phyloP scores from a whole-genome alignment of 1,139 yeast species.

The Blastobotrys malaysiensis region DNA sequence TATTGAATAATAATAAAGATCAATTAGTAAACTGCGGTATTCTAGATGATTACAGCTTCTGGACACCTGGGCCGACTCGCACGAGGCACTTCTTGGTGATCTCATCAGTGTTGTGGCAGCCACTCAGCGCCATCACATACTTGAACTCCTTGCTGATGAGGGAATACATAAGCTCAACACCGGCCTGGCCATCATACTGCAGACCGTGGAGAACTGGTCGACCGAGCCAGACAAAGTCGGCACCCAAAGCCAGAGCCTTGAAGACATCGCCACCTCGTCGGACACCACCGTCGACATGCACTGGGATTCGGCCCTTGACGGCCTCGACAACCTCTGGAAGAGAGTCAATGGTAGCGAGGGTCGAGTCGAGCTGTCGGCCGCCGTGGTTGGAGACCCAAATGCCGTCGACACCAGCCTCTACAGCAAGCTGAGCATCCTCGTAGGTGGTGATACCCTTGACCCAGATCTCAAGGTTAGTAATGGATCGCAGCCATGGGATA shows the following conservation, averaged over 20 bases:
- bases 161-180: constrained; percentile 40
- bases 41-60: constrained; percentile 19
- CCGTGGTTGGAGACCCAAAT: constrained; percentile 66
- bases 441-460: constrained; percentile 55
- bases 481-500: constrained; percentile 37
- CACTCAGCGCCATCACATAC: constrained; percentile 32
- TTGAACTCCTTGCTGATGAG: constrained; percentile 31
- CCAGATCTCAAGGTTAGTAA: constrained; percentile 36
- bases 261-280: constrained; percentile 63
- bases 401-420: constrained; percentile 54
- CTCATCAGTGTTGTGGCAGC: constrained; percentile 20
- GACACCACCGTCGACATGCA: constrained; percentile 63
- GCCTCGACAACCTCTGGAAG: constrained; percentile 54
- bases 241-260: constrained; percentile 66
- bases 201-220: constrained; percentile 63
- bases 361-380: constrained; percentile 61
- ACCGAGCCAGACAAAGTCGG: constrained; percentile 66
- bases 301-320: constrained; percentile 46
- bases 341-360: constrained; percentile 58
- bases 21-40: background rate
- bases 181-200: constrained; percentile 59
- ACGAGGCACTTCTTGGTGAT: constrained; percentile 23
- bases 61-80: constrained; percentile 25
- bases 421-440: constrained; percentile 56
- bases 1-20: too few relatives aligned